phyloP scores from a whole-genome alignment of 1,284 basidiomycete species.

The Ustanciosporium gigantosporum region DNA sequence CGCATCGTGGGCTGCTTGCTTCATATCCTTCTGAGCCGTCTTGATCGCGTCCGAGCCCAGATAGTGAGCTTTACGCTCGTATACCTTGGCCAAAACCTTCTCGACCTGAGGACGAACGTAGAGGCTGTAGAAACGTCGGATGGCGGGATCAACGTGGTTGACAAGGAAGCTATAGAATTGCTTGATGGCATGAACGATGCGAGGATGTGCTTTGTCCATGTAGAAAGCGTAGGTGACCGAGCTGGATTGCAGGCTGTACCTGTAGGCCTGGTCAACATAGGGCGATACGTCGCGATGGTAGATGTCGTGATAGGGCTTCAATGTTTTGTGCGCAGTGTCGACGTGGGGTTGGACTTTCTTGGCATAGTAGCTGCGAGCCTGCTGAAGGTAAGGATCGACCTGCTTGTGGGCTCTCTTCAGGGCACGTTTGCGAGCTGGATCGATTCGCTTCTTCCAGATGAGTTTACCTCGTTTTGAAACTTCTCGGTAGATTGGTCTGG shows the following conservation, averaged over 20 bases:
- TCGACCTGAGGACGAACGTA: slow-evolving; percentile 51
- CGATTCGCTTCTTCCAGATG: slow-evolving; percentile 49
- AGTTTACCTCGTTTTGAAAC: slow-evolving; percentile 34
- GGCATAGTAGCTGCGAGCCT: slow-evolving; percentile 45
- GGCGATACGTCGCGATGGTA: slow-evolving; percentile 58
- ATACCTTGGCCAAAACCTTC: slow-evolving; percentile 39
- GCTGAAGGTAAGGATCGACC: slow-evolving; percentile 47
- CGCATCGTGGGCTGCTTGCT: slow-evolving; percentile 17
- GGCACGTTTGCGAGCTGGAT: slow-evolving; percentile 41
- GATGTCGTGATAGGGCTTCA: slow-evolving; percentile 55
- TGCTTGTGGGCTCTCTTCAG: slow-evolving; percentile 42
- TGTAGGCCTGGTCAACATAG: slow-evolving; percentile 43
- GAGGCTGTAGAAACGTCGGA: slow-evolving; percentile 43
- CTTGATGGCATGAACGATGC: slow-evolving; percentile 29
- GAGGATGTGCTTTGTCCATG: slow-evolving; percentile 52
- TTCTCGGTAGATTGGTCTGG: slow-evolving; percentile 37
- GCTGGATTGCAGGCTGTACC: slow-evolving; percentile 31
- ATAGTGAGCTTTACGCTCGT: slow-evolving; percentile 45
- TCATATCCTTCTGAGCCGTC: slow-evolving; percentile 25
- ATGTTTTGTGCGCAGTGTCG: slow-evolving; percentile 32
- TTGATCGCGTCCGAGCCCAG: slow-evolving; percentile 42
- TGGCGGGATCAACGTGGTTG: slow-evolving; percentile 45
- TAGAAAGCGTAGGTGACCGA: slow-evolving; percentile 44
- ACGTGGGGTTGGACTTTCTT: slow-evolving; percentile 53
- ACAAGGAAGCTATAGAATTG: slow-evolving; percentile 43